Evolutionary conservation across 257 asterid genomes (phyloP).

Genomic region (Solanum dulcamara): DNA sequence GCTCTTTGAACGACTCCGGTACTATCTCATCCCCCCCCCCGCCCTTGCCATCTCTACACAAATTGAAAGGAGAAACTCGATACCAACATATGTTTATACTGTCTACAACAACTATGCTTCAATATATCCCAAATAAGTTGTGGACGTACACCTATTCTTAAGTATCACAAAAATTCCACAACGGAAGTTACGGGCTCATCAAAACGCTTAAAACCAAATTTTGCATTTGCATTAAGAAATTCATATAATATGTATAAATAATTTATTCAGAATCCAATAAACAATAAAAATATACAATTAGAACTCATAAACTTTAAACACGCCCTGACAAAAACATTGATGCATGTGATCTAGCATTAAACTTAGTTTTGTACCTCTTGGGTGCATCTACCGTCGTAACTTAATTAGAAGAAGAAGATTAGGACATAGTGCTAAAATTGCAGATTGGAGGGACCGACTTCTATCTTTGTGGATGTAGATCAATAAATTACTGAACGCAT

Average conservation of each 20-base stretch:
- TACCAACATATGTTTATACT: not conserved
- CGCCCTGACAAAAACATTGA: not conserved
- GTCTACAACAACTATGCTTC: not conserved
- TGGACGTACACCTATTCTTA: not conserved
- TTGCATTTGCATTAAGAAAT: not conserved
- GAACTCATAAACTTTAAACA: not conserved
- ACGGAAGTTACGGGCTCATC: fast-evolving
- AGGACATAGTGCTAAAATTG: not conserved
- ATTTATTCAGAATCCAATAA: not conserved
- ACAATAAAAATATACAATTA: not conserved
- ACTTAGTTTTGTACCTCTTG: not conserved
- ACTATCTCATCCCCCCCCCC: too few species aligned
- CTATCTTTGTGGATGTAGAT: not conserved
- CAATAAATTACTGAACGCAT: not conserved
- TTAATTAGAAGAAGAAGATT: not conserved
- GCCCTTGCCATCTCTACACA: too few species aligned
- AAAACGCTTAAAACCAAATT: not conserved
- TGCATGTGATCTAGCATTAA: not conserved
- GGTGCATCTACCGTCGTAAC: not conserved
- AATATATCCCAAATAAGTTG: not conserved
- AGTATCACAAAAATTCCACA: not conserved
- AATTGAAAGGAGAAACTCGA: not conserved
- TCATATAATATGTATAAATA: not conserved
- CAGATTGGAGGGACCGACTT: not conserved
- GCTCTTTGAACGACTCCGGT: too few species aligned